Percentiles rank a stretch among this genome's conserved stretches.
phyloP scores from a whole-genome alignment of 768 basidiomycete genomes.

The Pleurotus eryngii region DNA sequence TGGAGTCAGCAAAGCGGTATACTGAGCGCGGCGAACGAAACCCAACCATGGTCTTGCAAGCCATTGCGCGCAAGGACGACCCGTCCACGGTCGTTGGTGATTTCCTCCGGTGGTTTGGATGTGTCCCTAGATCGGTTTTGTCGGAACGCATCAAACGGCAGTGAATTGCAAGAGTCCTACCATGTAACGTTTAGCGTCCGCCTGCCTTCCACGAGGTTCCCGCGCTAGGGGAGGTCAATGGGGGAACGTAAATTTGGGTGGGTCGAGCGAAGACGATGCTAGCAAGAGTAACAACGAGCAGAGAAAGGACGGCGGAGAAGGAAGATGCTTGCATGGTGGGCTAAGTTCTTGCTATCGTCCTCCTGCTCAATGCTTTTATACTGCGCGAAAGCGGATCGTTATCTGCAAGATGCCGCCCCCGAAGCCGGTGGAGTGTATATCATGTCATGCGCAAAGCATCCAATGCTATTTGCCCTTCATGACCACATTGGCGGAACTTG shows the following conservation, averaged over 20 bases:
- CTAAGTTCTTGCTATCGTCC: too few species aligned
- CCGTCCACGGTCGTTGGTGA: slow-evolving; percentile 40
- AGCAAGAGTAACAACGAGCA: slow-evolving; percentile 15
- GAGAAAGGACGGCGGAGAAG: slow-evolving; percentile 13
- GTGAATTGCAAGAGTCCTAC: slow-evolving; percentile 21
- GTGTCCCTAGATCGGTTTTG: slow-evolving; percentile 27
- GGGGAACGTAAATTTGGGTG: slow-evolving; percentile 44
- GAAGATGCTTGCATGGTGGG: slow-evolving; percentile 12
- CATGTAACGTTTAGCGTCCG: slow-evolving; percentile 46
- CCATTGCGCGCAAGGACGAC: slow-evolving; percentile 34
- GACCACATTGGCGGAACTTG: too few species aligned
- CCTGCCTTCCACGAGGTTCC: slow-evolving; percentile 44
- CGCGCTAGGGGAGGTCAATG: slow-evolving; percentile 39
- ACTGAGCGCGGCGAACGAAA: background rate
- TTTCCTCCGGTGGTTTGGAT: slow-evolving; percentile 33
- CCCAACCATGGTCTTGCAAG: slow-evolving; percentile 29
- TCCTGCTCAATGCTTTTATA: too few species aligned
- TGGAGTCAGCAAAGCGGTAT: background rate
- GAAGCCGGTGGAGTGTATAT: too few species aligned
- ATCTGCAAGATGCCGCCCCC: too few species aligned
- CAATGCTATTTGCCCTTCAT: too few species aligned
- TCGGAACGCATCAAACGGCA: background rate
- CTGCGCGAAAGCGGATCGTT: too few species aligned
- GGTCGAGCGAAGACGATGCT: slow-evolving; percentile 20
- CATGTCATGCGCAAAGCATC: too few species aligned